phyloP scores from a whole-genome alignment of 805 yeast species.

The Ogataea sp. region DNA sequence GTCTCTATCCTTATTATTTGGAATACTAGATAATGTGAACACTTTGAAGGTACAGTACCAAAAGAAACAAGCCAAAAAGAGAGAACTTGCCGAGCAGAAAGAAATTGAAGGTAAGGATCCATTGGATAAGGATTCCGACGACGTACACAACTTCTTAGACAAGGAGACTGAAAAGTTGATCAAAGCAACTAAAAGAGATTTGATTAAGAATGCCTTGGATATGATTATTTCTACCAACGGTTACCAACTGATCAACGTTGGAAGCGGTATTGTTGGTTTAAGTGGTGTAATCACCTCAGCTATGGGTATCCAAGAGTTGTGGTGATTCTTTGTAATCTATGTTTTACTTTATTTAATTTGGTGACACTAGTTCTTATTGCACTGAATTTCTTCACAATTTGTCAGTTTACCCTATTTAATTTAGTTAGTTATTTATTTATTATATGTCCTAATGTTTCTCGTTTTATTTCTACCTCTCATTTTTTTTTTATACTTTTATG shows the following conservation, averaged over 20 bases:
- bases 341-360: constrained; percentile 8
- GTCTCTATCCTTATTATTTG: constrained; percentile 63
- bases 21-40: constrained; percentile 52
- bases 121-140: constrained; percentile 25
- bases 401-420: no score
- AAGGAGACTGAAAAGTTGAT: constrained; percentile 30
- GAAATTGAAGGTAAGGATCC: constrained; percentile 8
- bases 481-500: no score
- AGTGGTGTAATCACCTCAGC: constrained; percentile 80
- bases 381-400: no score
- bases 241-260: constrained; percentile 48
- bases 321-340: constrained; percentile 48
- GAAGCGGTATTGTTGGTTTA: constrained; percentile 75
- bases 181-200: constrained; percentile 42
- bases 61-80: constrained; percentile 15
- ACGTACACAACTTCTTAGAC: constrained; percentile 18
- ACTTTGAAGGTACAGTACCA: constrained; percentile 36
- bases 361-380: no score
- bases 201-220: constrained; percentile 74
- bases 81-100: constrained; percentile 31
- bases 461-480: no score
- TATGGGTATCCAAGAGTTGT: constrained; percentile 66
- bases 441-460: background rate
- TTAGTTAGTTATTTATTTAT: background rate
- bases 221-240: constrained; percentile 66